These are phyloP conservation scores for Claviceps capensis DNA, from an alignment of 2,329 filamentous ascomycete species.

Conservation along the genomic window DNA sequence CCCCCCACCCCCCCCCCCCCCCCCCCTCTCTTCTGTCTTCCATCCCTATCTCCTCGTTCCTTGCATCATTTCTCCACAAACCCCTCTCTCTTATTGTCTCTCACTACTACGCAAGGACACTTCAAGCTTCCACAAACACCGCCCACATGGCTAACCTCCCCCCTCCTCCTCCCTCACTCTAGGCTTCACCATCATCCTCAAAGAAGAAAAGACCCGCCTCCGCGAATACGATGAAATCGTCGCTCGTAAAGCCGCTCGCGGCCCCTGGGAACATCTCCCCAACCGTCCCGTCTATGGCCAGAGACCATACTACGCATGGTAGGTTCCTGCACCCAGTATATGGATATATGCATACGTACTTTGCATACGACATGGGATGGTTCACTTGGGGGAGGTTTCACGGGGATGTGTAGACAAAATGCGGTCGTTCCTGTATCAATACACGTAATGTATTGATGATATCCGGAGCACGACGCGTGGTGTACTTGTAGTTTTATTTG, in stretches of 20 bases:
- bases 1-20: no score
- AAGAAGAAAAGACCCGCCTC: conserved; percentile 85
- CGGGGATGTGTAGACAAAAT: no score
- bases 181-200: conserved; percentile 71
- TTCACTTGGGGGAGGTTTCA: no score
- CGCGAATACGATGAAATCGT: conserved; percentile 66
- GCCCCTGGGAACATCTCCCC: conserved; percentile 78
- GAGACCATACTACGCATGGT: conserved; percentile 88
- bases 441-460: conserved; percentile 21
- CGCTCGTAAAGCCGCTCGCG: conserved; percentile 58
- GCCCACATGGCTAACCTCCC: neutral
- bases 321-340: conserved; percentile 13
- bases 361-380: no score
- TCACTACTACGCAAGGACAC: neutral
- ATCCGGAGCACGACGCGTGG: no score
- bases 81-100: neutral
- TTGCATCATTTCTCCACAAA: neutral
- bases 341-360: no score
- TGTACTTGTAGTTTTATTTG: no score
- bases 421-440: conserved; percentile 14
- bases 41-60: neutral
- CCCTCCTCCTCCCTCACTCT: neutral
- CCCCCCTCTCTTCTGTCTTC: neutral
- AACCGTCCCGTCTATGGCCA: conserved; percentile 75
- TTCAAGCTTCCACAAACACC: no score